Base-by-base conservation (phyloP, 257 asterid species). In the Cinchona pubescens region DNA sequence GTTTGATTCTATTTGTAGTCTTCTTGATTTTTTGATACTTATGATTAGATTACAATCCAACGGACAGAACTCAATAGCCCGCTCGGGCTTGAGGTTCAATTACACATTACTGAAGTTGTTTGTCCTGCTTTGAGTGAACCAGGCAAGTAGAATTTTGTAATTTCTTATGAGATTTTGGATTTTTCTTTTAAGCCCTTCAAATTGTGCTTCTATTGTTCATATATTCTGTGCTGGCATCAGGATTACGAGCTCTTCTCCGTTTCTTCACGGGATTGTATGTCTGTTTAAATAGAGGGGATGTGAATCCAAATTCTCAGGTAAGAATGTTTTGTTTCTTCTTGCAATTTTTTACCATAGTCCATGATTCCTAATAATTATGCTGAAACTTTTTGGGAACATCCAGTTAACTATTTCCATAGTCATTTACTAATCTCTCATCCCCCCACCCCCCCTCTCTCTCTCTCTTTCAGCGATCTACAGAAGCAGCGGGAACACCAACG, bases 71-170 rank as follows among this genome's bases (percentile, higher is more conserved):
- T 88, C 69, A 95, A 95, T 86, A 74, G 84, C 80, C 98, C 98
- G 7, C 87, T 91, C 27, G 99, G 98, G 81, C 97, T 91, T 68
- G 97, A 95, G 81, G 96, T 92, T 83, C 97, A 91, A 75, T 71
- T 92, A 83, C 98, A 92, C 79, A 83, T 95, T 59, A 80, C 96
- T 15, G 99, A 95, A 87, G 94, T 90, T 79, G 91, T 90, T 83
- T 91, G 98, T 85, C 99, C 99, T 79, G 89, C 97, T 85, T 83
- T 95, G 86, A 95, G 99, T 86, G 98, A 92, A 86, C 99, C 98
- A 82, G 98, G 99, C 84, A 83, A 80, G 93, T 82, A n/a, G 70
- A 62, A 69, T 23, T 13, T 49, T 25, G 40, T 32, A 30, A 48
- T 59, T 32, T n/a, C 5, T 65, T 7, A 30, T 18, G 15, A 15